Evolutionary conservation across 805 yeast species (phyloP), one percentile per base, ranked within the genome.

Genomic region (Kazachstania taianensis): DNA sequence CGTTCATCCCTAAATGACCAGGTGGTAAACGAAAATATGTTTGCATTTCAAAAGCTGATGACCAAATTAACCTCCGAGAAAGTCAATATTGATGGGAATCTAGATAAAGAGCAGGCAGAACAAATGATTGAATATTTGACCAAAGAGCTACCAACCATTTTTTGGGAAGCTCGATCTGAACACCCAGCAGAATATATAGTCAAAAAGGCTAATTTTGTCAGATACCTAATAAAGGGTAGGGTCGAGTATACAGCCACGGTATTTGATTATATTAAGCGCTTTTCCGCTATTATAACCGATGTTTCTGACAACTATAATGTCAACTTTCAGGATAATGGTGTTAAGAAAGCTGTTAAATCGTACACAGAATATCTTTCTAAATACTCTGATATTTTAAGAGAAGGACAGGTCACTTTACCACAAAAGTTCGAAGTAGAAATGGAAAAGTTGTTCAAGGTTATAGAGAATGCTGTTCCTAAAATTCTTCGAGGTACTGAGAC

Each of bases 1-100:
- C 83, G 85, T 48, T 83, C 81, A 32, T 81, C 85, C 49, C 74
- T 85, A 61, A 85, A 87, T 52, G 96, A 87, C 58, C 73, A 75
- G 6, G 94, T 87, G 0, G 96, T 87, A 14, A 84, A 84, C 54
- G 70, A 65, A 15, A 77, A 87, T 1, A 77, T 85, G 13, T 62
- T 70, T 14, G 61, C 62, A 9, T 80, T 53, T 50, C 66, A 66
- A 23, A 68, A 72, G 31, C 66, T 42, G 18, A 36, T 58, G 28
- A 53, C 53, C 20, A 38, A 45, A 31, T 45, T 43, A 24, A 40
- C 37, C 27, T 36, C 47, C 32, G 40, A 44, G 8, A 40, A 53
- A 25, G 22, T 48, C 20, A 37, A 35, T 12, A 44, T 46, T 22
- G 52, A 53, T 37, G 37, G 52, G 5, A 35, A 41, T 9, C 40